phyloP scores from a whole-genome alignment of 1,284 basidiomycete genomes.

The Irpex sp. region DNA sequence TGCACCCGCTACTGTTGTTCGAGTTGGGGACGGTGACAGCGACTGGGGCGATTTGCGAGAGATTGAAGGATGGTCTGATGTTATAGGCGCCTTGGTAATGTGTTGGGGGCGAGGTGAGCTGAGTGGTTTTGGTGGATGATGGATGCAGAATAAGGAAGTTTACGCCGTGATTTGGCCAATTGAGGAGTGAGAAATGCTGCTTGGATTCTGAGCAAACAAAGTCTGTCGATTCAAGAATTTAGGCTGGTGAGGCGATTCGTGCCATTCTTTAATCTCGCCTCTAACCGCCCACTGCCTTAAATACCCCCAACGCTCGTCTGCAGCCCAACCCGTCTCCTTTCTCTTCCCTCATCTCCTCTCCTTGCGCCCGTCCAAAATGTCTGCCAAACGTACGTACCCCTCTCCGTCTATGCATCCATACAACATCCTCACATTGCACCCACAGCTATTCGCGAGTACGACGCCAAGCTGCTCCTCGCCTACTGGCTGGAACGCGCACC shows the following conservation, averaged over 20 bases:
- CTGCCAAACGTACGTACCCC: constrained; percentile 30
- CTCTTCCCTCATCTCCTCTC: constrained; percentile 6
- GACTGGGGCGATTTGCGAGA: neutral
- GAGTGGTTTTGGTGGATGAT: neutral
- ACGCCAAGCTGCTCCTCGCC: constrained; percentile 90
- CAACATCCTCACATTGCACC: constrained; percentile 1
- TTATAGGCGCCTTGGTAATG: neutral
- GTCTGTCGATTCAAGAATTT: constrained; percentile 14
- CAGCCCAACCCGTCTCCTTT: constrained; percentile 1
- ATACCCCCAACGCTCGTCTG: constrained; percentile 14
- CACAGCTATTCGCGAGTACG: constrained; percentile 88
- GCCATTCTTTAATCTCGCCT: neutral
- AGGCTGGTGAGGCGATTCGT: constrained; percentile 12
- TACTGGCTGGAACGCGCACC: constrained; percentile 93
- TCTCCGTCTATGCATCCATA: neutral
- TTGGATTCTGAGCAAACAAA: neutral
- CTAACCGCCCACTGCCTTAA: constrained; percentile 11
- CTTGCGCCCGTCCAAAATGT: constrained; percentile 22
- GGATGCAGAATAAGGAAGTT: constrained; percentile 5
- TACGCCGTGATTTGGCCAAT: constrained; percentile 3
- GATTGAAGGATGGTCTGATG: neutral
- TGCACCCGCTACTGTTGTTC: too few relatives aligned
- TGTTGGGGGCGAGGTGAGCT: neutral
- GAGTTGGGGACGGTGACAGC: neutral
- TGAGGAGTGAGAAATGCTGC: neutral